Conservation (phyloP, 2,329 filamentous ascomycete genomes). For the Alternaria alternata region DNA sequence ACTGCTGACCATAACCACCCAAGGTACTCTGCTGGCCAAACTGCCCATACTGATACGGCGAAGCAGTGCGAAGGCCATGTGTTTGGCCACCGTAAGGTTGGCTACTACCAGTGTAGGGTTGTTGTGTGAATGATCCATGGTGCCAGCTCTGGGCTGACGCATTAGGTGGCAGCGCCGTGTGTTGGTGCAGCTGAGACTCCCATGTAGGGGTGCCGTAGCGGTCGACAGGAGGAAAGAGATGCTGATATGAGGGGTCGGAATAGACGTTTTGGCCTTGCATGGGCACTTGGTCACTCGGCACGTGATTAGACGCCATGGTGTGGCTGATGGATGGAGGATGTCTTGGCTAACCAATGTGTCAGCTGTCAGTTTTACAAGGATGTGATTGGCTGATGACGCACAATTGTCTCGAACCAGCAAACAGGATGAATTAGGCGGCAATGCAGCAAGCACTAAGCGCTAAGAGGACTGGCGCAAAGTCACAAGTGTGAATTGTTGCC, state of each 20-base stretch:
- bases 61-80: constrained; percentile 37
- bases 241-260: constrained; percentile 41
- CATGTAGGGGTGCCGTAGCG: constrained; percentile 43
- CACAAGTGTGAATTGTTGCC: constrained; percentile 38
- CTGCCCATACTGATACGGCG: constrained; percentile 46
- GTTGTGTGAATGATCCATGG: constrained; percentile 36
- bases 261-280: constrained; percentile 46
- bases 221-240: constrained; percentile 40
- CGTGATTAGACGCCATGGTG: constrained; percentile 50
- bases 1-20: constrained; percentile 34
- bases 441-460: constrained; percentile 44
- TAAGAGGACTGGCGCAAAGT: constrained; percentile 41
- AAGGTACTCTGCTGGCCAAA: constrained; percentile 36
- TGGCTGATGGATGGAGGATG: constrained; percentile 8
- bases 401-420: constrained; percentile 32
- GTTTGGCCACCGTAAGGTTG: constrained; percentile 35
- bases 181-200: constrained; percentile 41
- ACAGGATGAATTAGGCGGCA: constrained; percentile 37
- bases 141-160: constrained; percentile 37
- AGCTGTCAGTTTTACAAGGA: constrained; percentile 17
- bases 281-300: constrained; percentile 46
- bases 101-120: constrained; percentile 32
- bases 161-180: constrained; percentile 28
- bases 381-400: constrained; percentile 42
- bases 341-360: constrained; percentile 24